Base-by-base conservation (phyloP, 2,329 filamentous ascomycete genomes). In the Pestalotiopsis sp. region DNA sequence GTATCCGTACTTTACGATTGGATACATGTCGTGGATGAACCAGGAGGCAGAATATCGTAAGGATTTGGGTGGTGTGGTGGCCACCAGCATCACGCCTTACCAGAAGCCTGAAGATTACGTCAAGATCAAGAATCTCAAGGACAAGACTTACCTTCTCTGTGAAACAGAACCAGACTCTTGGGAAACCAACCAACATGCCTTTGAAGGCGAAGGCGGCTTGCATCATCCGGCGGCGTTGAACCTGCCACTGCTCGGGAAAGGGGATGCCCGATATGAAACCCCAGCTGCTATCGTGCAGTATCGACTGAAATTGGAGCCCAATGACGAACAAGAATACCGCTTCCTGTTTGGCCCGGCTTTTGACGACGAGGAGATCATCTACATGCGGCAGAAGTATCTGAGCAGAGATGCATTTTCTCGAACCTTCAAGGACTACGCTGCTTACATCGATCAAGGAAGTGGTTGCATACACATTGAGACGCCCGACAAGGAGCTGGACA, bases 21-120 rank as follows among this genome's bases (percentile, higher is more conserved):
- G 86, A n/a, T 87, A 86, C 76, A 87, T 87, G 84, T 88, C 86
- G 14, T 88, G 86, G 86, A 88, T 88, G 86, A 88, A 87, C 73
- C 86, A 87, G 73, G 84, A 84, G 39, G 85, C 83, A 44, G 83
- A 85, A 70, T 88, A 84, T 79, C 80, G 82, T 24, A 66, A 77
- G 5, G 82, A 85, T 10, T 78, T 87, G 22, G 78, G 79, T 24
- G 86, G 83, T 26, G 78, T 88, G 13, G 80, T 88, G 11, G 84
- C 79, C 26, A 86, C 79, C 75, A 82, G 83, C 72, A 82, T 86
- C 68, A 87, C 85, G 1, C 86, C 86, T 0, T 88, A 88, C 71
- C 86, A 88, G 68, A 87, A 87, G 72, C 82, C 85, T 0, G 80
- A 81, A 68, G 85, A 88, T 67, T 88, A 87, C 73, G 85, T 83